Percentiles rank a stretch among this genome's conserved stretches.
Conservation (phyloP, 1,139 yeast species). For the Magnusiomyces clavatus region DNA sequence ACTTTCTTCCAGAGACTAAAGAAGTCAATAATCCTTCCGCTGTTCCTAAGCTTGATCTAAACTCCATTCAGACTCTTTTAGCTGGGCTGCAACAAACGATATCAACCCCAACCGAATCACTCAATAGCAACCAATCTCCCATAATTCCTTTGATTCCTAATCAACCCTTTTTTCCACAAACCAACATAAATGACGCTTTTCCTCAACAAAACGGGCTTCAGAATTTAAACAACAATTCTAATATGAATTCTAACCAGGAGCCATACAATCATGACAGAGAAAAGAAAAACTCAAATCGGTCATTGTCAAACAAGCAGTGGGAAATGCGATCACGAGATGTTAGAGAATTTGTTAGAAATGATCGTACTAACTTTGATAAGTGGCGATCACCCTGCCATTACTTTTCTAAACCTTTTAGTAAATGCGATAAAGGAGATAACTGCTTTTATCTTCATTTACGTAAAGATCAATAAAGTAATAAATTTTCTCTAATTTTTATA, state of each 20-base stretch:
- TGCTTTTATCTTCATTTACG: constrained; percentile 18
- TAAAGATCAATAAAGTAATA: neutral
- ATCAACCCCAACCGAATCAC: too few relatives aligned
- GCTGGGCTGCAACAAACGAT: neutral
- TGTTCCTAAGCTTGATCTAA: too few relatives aligned
- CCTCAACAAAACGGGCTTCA: neutral
- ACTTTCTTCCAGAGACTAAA: too few relatives aligned
- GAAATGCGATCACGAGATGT: constrained; percentile 17
- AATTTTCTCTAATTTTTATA: neutral
- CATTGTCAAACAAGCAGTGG: constrained; percentile 6
- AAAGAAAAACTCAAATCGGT: neutral
- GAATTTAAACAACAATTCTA: too few relatives aligned
- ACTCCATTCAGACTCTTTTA: neutral
- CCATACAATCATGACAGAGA: too few relatives aligned
- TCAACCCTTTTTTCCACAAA: neutral
- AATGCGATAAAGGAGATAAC: constrained; percentile 18
- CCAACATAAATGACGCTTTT: neutral
- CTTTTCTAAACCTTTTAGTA: constrained; percentile 5
- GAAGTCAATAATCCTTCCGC: too few relatives aligned
- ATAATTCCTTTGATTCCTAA: too few relatives aligned
- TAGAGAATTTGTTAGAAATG: constrained; percentile 19
- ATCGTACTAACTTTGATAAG: constrained; percentile 13
- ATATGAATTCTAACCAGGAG: too few relatives aligned
- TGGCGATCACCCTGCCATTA: constrained; percentile 18
- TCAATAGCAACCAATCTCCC: too few relatives aligned